Evolutionary conservation across 1,139 yeast species (phyloP).

Genomic region (Yueomyces sp.): DNA sequence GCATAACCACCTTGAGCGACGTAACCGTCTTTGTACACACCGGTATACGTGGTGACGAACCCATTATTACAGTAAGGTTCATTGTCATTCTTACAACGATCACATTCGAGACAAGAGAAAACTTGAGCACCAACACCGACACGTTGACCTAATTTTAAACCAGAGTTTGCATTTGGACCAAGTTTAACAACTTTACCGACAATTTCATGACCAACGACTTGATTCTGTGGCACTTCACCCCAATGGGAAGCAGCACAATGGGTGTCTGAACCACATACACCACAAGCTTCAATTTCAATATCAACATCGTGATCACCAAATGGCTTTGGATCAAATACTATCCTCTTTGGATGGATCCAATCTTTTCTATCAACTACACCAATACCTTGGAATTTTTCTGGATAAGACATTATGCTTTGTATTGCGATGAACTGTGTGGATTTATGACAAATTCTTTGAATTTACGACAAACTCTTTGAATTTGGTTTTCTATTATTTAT

Average conservation of each 20-base stretch:
- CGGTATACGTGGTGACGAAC: constrained; percentile 32
- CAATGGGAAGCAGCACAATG: not conserved
- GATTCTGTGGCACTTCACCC: constrained; percentile 1
- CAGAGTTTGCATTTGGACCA: constrained; percentile 27
- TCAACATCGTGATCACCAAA: not conserved
- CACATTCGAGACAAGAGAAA: constrained; percentile 34
- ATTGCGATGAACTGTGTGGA: not conserved
- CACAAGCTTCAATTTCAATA: not conserved
- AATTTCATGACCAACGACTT: constrained; percentile 26
- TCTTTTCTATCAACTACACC: not conserved
- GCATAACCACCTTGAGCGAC: constrained; percentile 45
- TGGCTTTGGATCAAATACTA: not conserved
- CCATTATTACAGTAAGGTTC: constrained; percentile 35
- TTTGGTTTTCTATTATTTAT: not conserved
- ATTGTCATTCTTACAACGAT: constrained; percentile 30
- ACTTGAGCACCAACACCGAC: constrained; percentile 42
- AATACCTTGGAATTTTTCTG: not conserved
- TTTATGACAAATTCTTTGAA: not conserved
- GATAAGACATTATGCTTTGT: not conserved
- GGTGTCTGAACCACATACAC: not conserved
- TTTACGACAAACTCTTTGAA: not conserved
- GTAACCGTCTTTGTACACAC: constrained; percentile 31
- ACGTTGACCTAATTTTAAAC: constrained; percentile 33
- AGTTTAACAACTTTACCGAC: constrained; percentile 35
- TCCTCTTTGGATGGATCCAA: not conserved